A percentile compares a stretch with the other conserved stretches of the same genome.
These are phyloP conservation scores for Mortierella sp. DNA, from an alignment of 371 early-diverging fungal species.

Conservation along the genomic window DNA sequence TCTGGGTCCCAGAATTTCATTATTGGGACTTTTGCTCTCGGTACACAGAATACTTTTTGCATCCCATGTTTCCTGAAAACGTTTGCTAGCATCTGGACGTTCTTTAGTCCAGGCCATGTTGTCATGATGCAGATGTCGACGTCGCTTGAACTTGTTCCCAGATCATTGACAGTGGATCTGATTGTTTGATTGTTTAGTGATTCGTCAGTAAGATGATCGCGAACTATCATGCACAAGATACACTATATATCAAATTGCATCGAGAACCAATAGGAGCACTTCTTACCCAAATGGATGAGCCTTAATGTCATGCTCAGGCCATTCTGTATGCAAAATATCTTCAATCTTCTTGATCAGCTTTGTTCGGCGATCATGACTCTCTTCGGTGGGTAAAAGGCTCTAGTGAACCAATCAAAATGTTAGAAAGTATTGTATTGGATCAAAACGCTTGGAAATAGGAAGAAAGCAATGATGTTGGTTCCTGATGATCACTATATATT, in stretches of 20 bases:
- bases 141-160: slow-evolving; percentile 69
- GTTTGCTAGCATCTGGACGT: slow-evolving; percentile 61
- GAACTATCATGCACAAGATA: background rate
- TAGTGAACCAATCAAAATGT: slow-evolving; percentile 1
- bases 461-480: background rate
- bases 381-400: slow-evolving; percentile 49
- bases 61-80: slow-evolving; percentile 65
- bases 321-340: slow-evolving; percentile 39
- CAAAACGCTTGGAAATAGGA: background rate
- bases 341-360: slow-evolving; percentile 43
- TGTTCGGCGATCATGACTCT: slow-evolving; percentile 48
- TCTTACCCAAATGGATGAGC: slow-evolving; percentile 59
- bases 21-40: slow-evolving; percentile 76
- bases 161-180: slow-evolving; percentile 71
- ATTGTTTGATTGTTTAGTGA: background rate
- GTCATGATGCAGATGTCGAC: slow-evolving; percentile 74
- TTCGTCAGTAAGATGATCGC: background rate
- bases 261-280: background rate
- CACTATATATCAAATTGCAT: background rate
- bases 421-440: background rate
- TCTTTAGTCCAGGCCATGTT: slow-evolving; percentile 62
- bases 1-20: slow-evolving; percentile 71
- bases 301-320: slow-evolving; percentile 52
- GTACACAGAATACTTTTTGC: slow-evolving; percentile 65
- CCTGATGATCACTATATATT: background rate